These are phyloP conservation scores for Hypoxylon sp. DNA, from an alignment of 2,329 filamentous ascomycete species.

Conservation along the genomic window DNA sequence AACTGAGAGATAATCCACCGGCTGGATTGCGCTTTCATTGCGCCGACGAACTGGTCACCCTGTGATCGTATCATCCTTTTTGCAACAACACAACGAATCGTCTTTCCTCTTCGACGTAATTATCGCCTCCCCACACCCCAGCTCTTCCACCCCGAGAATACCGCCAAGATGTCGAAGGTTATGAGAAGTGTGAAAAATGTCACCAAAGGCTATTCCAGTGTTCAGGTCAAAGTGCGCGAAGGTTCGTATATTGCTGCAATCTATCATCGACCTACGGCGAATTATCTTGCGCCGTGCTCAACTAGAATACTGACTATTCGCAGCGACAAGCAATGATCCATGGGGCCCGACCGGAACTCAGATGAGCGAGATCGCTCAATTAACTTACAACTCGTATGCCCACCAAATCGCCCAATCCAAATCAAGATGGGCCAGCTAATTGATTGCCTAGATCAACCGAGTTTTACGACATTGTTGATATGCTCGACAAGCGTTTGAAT, in stretches of 20 bases:
- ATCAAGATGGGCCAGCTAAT: conserved; percentile 41
- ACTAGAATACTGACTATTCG: conserved; percentile 52
- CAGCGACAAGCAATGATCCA: conserved; percentile 98
- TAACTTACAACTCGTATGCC: conserved; percentile 96
- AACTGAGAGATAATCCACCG: conserved; percentile 45
- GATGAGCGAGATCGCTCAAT: conserved; percentile 98
- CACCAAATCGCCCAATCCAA: conserved; percentile 10
- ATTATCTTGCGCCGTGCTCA: conserved; percentile 16
- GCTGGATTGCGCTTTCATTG: conserved; percentile 51
- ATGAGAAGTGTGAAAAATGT: conserved; percentile 99
- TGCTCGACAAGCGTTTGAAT: conserved; percentile 98
- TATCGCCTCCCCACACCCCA: conserved; percentile 19
- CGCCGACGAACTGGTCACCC: conserved; percentile 44
- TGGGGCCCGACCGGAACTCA: conserved; percentile 98
- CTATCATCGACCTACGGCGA: conserved; percentile 37
- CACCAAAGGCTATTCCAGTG: conserved; percentile 96
- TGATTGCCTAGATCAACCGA: conserved; percentile 80
- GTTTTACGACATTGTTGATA: conserved; percentile 99
- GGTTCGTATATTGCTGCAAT: conserved; percentile 66
- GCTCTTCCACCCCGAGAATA: conserved; percentile 40
- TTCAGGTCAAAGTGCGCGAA: conserved; percentile 99
- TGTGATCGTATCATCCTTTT: conserved; percentile 37
- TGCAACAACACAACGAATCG: conserved; percentile 27
- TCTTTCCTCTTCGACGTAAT: conserved; percentile 16
- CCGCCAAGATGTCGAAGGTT: conserved; percentile 88